Conservation (phyloP, 2,329 filamentous ascomycete species). For the Akanthomyces lecanii region DNA sequence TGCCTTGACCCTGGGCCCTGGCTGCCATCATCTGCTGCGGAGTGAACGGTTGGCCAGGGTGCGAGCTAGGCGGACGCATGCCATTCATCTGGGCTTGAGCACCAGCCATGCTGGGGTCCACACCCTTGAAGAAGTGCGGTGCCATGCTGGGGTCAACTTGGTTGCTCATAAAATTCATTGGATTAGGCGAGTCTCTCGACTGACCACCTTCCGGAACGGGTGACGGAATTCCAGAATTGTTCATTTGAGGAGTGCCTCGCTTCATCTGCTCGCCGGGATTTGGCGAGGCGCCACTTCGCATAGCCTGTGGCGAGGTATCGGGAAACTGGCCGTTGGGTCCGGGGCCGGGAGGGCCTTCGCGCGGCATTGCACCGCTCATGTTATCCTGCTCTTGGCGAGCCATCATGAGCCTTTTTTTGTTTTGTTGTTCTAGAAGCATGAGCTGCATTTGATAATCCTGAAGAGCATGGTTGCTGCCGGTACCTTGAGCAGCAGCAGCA, state of each 20-base stretch:
- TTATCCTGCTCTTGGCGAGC: constrained; percentile 74
- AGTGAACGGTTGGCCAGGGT: constrained; percentile 56
- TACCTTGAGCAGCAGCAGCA: constrained; percentile 41
- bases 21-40: constrained; percentile 57
- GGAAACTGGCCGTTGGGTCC: constrained; percentile 63
- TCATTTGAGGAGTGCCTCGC: constrained; percentile 70
- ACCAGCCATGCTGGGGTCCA: constrained; percentile 52
- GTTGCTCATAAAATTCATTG: constrained; percentile 59
- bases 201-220: constrained; percentile 65
- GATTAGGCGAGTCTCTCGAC: constrained; percentile 62
- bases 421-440: constrained; percentile 82
- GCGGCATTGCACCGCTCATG: constrained; percentile 40
- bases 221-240: constrained; percentile 63
- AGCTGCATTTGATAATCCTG: constrained; percentile 89
- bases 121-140: constrained; percentile 56
- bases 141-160: constrained; percentile 60
- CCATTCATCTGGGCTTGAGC: constrained; percentile 54
- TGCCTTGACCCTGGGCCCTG: constrained; percentile 31
- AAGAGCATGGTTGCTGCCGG: constrained; percentile 68
- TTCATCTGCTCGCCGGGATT: constrained; percentile 77
- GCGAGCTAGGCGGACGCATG: constrained; percentile 66
- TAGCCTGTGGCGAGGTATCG: constrained; percentile 66
- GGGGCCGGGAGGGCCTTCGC: constrained; percentile 48
- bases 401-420: constrained; percentile 82
- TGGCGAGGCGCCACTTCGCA: constrained; percentile 66